Evolutionary conservation across 306 rosid genomes (phyloP), one percentile per base, ranked within the genome.

Genomic region (Carpinus viminea): DNA sequence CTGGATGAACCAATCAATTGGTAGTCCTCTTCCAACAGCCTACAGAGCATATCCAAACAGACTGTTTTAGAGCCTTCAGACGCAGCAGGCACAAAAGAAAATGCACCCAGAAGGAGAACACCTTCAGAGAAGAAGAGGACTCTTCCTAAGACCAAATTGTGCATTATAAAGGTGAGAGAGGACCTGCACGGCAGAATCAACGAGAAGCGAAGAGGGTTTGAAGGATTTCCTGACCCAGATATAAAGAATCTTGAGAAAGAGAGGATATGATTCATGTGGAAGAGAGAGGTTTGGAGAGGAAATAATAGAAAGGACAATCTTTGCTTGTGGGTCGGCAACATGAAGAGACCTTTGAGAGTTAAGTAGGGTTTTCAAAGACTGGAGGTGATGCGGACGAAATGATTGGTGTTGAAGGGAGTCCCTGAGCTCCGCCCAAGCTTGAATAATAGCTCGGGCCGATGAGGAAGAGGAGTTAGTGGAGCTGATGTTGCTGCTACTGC

Each of bases 241-340:
- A 55, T 94, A 92, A 38, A 94, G 91, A 56, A 94, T 91, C 46
- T 88, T 84, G 51, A 91, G 83, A 54, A 87, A 79, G 43, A 87
- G 85, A 73, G 93, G 86, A 68, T 77, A 69, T 0, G 97, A 87
- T 43, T 86, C 88, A 57, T 52, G 61, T 8, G 93, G 88, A 76
- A 93, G 86, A 79, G 84, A 80, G 34, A 80, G 12, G 4, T 72
- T 73, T 4, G 90, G 80, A 52, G 88, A 79, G 24, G 94, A 84
- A 13, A 94, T 85, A 82, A 94, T 83, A 12, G 91, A 66, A 68
- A 94, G 83, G 9, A 92, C 74, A 80, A 94, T 89, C 81, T 80
- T 88, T 3, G 94, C 97, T 74, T 91, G 98, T 4, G 98, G 95
- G 28, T 92, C 97, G 4, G 97, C 93, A 21, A 92, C 97, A 68